Evolutionary conservation across 768 basidiomycete species (phyloP), one percentile per base, ranked within the genome.

Genomic region (Boletus rubescentipes): DNA sequence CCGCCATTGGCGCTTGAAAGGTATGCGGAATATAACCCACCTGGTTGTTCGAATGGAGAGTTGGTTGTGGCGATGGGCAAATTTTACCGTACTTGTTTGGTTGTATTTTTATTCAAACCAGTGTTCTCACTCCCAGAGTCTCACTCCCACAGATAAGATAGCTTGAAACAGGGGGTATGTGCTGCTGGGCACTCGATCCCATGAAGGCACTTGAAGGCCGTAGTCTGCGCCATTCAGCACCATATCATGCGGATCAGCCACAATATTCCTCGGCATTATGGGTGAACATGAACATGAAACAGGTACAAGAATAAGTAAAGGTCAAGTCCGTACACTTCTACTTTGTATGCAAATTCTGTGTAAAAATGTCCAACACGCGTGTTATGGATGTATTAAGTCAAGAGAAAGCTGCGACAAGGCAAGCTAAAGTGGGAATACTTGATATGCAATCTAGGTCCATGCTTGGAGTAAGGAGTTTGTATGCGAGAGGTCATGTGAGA

Each of bases 221-320:
- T 20, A 29, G 23, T 34, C 21, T 31, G 44, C 37, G n/a, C 26
- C 29, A 40, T 41, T 23, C 37, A 34, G 8, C 5, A 30, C 35
- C 48, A 40, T 51, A 21, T 37, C 48, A 51, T 32, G 36, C 34
- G 38, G 37, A 45, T 21, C 30, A 36, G 34, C 31, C 34, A 36
- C 41, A 43, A 49, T 12, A 29, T 51, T 56, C 54, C 53, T 54
- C 37, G 20, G 41, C 39, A 48, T 59, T 45, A 45, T 26, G 47
- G 21, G 45, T 46, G 38, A 7, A 26, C 26, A 6, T 26, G 26
- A 26, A 61, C 51, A n/a, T 43, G 55, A 54, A 45, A 49, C 55
- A 45, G n/a, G 43, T 63, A 55, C 65, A 64, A 65, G 55, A 66
- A 61, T 38, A n/a, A n/a, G n/a, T n/a, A 56, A 36, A 9, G 37